Base-by-base conservation (phyloP, 2,329 filamentous ascomycete genomes). In the Rachicladosporium sp. region DNA sequence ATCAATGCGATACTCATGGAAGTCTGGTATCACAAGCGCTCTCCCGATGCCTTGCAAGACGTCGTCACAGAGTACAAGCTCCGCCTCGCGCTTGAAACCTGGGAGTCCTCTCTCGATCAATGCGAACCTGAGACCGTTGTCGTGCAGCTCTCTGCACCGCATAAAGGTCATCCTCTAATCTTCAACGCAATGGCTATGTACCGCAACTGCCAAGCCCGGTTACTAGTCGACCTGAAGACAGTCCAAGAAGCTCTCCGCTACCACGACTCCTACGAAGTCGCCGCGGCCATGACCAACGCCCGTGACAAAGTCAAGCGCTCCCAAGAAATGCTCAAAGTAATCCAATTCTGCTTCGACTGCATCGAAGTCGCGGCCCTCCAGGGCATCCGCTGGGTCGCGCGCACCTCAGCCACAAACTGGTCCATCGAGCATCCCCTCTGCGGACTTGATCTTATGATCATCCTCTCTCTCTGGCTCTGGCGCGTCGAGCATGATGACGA, bases 401-500 rank as follows among this genome's bases (percentile, higher is more conserved):
- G 88, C 51, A 95, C 89, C 15, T 95, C 88, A 35, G 87, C 91
- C 15, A 95, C 91, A 34, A 96, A 96, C 66, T 98, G 91, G 91
- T 96, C 89, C 61, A 85, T 96, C 45, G 91, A 98, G 68, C 89
- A 98, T 61, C 88, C 91, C 38, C 78, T 98, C 43, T 95, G 88
- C 57, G 89, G 88, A 46, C 78, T 98, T 68, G 91, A 98, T 62
- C 73, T 96, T 50, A 94, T 98, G 78, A 91, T 96, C 61, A 91
- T 95, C 53, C 80, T 98, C 53, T 94, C 86, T 56, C 72, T 96
- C 51, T 98, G 91, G 91, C 80, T 98, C 54, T 96, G 95, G 70
- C 87, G 88, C 67, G 81, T 98, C 71, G 91, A 98, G 81, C 88
- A 96, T 68, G 91, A 98, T 69, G 88, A 93, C 49, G 89, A 96